Evolutionary conservation across 2,329 filamentous ascomycete genomes (phyloP).

Genomic region (Pseudogymnoascus sp.): DNA sequence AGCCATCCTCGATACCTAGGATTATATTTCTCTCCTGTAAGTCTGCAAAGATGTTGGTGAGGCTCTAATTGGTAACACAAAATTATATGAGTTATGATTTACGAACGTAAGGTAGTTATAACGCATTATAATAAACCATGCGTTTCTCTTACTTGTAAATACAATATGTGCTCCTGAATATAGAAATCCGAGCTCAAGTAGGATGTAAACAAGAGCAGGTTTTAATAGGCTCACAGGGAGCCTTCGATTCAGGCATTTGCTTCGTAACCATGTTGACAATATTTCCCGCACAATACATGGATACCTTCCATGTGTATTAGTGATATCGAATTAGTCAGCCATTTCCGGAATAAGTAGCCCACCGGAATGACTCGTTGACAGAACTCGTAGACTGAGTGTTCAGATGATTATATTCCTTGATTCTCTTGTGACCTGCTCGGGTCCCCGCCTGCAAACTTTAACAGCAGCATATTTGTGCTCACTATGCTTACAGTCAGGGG

Average conservation of each 20-base stretch:
- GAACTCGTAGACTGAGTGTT: conserved; percentile 15
- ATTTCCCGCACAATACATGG: conserved; percentile 33
- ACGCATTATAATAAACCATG: too few relatives aligned
- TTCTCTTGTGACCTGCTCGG: conserved; percentile 25
- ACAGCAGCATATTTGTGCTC: conserved; percentile 15
- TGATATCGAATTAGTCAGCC: conserved; percentile 32
- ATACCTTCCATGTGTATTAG: conserved; percentile 30
- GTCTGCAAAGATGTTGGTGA: conserved; percentile 20
- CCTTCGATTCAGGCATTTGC: neutral
- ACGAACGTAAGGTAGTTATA: too few relatives aligned
- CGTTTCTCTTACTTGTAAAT: conserved; percentile 18
- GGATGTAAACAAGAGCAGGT: conserved; percentile 10
- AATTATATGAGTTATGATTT: neutral
- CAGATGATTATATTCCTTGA: conserved; percentile 36
- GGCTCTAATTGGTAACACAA: neutral
- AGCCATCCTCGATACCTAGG: conserved; percentile 24
- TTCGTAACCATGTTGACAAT: conserved; percentile 34
- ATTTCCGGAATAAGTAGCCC: conserved; percentile 26
- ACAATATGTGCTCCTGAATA: conserved; percentile 20
- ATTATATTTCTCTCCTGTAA: conserved; percentile 28
- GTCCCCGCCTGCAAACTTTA: conserved; percentile 13
- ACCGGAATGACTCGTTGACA: conserved; percentile 26
- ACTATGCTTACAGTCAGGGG: conserved; percentile 14
- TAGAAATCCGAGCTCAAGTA: conserved; percentile 21
- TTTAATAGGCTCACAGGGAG: conserved; percentile 16